Conservation (phyloP, 192 early-diverging fungal species). For the Backusella tarrabulga region DNA sequence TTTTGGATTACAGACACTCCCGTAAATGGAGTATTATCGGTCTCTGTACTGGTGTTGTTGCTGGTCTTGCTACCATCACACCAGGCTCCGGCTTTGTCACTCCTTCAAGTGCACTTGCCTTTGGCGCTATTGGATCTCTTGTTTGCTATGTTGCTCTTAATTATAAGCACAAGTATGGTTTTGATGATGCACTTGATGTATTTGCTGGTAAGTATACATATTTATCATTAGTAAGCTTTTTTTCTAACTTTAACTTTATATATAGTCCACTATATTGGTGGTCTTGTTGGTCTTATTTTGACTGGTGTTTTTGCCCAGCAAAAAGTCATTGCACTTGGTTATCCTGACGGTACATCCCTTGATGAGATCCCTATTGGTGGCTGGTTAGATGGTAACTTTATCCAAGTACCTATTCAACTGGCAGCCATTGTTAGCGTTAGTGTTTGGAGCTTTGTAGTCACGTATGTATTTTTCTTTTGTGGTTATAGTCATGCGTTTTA, state of each 20-base stretch:
- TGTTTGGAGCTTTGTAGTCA: constrained; percentile 75
- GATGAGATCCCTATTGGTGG: constrained; percentile 60
- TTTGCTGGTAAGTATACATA: constrained; percentile 55
- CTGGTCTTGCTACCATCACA: constrained; percentile 89
- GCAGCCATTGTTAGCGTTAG: constrained; percentile 70
- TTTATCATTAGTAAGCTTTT: neutral
- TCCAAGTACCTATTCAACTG: constrained; percentile 76
- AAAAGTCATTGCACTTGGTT: constrained; percentile 64
- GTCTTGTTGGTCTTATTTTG: constrained; percentile 75
- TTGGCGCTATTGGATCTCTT: constrained; percentile 67
- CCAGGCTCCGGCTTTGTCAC: constrained; percentile 80
- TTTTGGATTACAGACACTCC: constrained; percentile 67
- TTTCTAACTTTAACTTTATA: neutral
- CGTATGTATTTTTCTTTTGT: constrained; percentile 28
- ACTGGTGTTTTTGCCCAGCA: constrained; percentile 88
- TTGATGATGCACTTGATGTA: constrained; percentile 83
- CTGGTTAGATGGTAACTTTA: constrained; percentile 79
- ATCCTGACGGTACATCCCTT: constrained; percentile 38
- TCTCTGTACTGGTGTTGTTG: constrained; percentile 87
- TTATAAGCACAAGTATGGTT: constrained; percentile 65
- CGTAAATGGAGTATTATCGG: constrained; percentile 80
- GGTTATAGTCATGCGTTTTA: neutral
- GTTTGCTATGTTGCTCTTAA: constrained; percentile 66
- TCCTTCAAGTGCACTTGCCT: constrained; percentile 70
- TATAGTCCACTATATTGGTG: constrained; percentile 67